phyloP scores from a whole-genome alignment of 192 early-diverging fungal species.

The Coemansia asiatica region DNA sequence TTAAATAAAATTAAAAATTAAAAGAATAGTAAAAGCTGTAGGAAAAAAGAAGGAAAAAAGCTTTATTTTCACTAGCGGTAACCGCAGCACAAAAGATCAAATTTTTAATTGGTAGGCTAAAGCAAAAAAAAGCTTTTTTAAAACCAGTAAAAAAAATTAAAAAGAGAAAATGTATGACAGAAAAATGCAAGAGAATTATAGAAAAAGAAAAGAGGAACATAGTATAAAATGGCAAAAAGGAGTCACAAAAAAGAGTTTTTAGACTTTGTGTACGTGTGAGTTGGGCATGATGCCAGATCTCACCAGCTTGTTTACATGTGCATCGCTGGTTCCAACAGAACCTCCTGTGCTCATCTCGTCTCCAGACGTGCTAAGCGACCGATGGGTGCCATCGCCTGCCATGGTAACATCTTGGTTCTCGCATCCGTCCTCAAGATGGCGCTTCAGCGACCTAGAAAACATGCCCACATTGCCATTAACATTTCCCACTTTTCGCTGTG shows the following conservation, averaged over 20 bases:
- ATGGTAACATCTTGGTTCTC: constrained; percentile 21
- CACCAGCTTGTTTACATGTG: constrained; percentile 32
- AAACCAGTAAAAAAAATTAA: neutral
- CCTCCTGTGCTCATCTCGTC: constrained; percentile 16
- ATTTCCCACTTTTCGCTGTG: neutral
- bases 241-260: neutral
- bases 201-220: neutral
- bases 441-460: constrained; percentile 39
- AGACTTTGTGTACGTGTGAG: constrained; percentile 26
- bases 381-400: constrained; percentile 13
- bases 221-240: neutral
- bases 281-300: constrained; percentile 31
- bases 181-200: neutral
- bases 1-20: neutral
- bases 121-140: too few species aligned
- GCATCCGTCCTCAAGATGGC: constrained; percentile 37
- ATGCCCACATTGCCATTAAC: neutral
- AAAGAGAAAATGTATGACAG: constrained; percentile 2
- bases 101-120: too few species aligned
- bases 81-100: too few species aligned
- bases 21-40: neutral
- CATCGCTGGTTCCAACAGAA: constrained; percentile 9
- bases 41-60: neutral
- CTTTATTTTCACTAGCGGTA: too few species aligned
- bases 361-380: constrained; percentile 18